Base-by-base conservation (phyloP, 2,329 filamentous ascomycete species). In the Parastagonospora nodorum region DNA sequence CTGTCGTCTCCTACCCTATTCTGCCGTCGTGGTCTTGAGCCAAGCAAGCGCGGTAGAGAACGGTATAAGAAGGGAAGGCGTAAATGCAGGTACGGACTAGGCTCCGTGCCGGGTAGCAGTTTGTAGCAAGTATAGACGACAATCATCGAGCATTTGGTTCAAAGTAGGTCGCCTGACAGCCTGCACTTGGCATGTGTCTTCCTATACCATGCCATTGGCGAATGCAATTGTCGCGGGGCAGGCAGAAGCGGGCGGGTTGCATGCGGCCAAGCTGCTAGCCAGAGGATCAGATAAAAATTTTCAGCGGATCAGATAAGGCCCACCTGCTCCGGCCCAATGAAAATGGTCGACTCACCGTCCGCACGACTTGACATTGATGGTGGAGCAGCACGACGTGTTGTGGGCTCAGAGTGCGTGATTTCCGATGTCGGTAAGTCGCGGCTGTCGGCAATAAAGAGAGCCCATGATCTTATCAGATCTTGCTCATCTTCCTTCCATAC, bases 391-490 rank as follows among this genome's bases (percentile, higher is more conserved):
- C 15, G 24, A 35, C 39, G 48, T 35, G 14, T 35, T 50, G 41
- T 48, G 45, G 48, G 32, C 35, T 43, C 35, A 24, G 31, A 40
- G 29, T 24, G 45, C 31, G 38, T 42, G 45, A 53, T 58, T 52
- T 42, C 55, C 53, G 53, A 58, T 58, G 53, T 57, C 52, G 52
- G 50, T 55, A 33, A 38, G 15, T 42, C 32, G 42, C 43, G 41
- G 33, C 41, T 16, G 33, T 14, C 43, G 37, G 47, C 53, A 55
- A 53, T 53, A 50, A 55, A 43, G 42, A 46, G 40, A 35, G 31
- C 42, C 38, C 42, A 19, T 19, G 50, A 71, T 71, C 68, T 73
- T 67, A 73, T 73, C 68, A 67, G 69, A 73, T 73, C 68, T 65
- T 56, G 42, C 29, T 48, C 32, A 42, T n/a, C 29, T 43, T 37